A percentile compares a stretch with the other conserved stretches of the same genome.
These are phyloP conservation scores for Fusarium humuli DNA, from an alignment of 2,329 filamentous ascomycete genomes.

Conservation along the genomic window DNA sequence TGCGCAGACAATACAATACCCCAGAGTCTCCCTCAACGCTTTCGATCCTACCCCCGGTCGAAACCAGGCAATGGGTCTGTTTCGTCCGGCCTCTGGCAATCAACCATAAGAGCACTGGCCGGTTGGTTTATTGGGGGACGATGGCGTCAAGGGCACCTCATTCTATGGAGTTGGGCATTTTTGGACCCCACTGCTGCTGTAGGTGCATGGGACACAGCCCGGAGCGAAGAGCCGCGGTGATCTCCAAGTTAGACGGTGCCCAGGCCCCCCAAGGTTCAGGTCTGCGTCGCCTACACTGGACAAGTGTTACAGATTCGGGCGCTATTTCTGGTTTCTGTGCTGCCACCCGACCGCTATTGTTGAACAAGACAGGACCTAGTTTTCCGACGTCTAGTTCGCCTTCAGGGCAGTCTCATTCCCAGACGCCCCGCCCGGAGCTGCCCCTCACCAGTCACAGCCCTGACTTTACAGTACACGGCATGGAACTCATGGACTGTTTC, in stretches of 20 bases:
- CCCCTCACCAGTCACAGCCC: constrained; percentile 33
- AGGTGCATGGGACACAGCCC: not conserved
- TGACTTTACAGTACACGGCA: constrained; percentile 9
- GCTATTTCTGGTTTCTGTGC: not conserved
- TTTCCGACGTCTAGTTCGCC: not conserved
- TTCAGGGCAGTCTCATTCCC: constrained; percentile 9
- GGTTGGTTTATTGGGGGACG: constrained; percentile 11
- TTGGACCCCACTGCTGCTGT: constrained; percentile 29
- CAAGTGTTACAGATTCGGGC: not conserved
- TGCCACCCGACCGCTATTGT: constrained; percentile 13
- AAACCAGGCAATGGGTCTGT: not conserved
- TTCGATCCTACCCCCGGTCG: not conserved
- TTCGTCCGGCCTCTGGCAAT: not conserved
- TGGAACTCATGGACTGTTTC: constrained; percentile 12
- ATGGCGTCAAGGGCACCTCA: constrained; percentile 32
- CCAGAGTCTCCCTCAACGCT: constrained; percentile 14
- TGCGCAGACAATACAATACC: constrained; percentile 8
- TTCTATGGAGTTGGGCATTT: constrained; percentile 18
- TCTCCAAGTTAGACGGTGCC: constrained; percentile 6
- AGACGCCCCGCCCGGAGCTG: constrained; percentile 7
- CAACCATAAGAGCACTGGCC: constrained; percentile 2
- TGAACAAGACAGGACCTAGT: not conserved
- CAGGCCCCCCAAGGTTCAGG: not conserved
- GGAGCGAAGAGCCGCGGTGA: not conserved
- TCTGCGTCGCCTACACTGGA: not conserved